These are phyloP conservation scores for Tuber umbilicatum DNA, from an alignment of 495 filamentous ascomycete species.

Conservation along the genomic window DNA sequence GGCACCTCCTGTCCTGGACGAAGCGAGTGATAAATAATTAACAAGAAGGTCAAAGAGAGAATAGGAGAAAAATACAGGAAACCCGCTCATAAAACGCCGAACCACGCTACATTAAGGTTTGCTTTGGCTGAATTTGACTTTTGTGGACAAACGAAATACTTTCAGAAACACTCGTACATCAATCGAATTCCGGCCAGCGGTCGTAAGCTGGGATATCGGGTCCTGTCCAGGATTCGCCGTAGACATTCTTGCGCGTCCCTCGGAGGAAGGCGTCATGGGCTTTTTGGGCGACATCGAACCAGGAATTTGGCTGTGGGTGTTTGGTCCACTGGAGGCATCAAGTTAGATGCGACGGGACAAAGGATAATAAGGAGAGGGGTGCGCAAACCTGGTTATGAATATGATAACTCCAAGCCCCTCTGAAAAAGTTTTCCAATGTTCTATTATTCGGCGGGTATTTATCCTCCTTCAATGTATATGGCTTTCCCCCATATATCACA, in stretches of 20 bases:
- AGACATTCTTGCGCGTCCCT: constrained; percentile 47
- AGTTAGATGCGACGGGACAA: neutral
- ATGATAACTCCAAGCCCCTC: constrained; percentile 54
- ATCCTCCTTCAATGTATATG: constrained; percentile 47
- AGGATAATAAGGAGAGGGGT: neutral
- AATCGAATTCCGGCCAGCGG: constrained; percentile 41
- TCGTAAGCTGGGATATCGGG: constrained; percentile 39
- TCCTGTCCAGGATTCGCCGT: constrained; percentile 52
- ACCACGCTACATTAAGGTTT: neutral
- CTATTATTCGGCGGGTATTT: constrained; percentile 52
- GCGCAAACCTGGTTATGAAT: constrained; percentile 54
- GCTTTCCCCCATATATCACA: constrained; percentile 40
- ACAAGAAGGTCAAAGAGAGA: neutral
- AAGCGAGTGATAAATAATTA: constrained; percentile 1
- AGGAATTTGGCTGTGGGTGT: constrained; percentile 53
- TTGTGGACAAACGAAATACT: neutral
- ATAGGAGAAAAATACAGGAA: neutral
- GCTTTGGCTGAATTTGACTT: neutral
- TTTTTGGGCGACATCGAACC: constrained; percentile 52
- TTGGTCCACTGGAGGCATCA: constrained; percentile 46
- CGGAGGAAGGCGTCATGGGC: constrained; percentile 53
- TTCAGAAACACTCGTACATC: neutral
- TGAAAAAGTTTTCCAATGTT: constrained; percentile 53
- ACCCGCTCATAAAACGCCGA: neutral
- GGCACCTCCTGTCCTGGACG: neutral